These are phyloP conservation scores for Diutina scorzettiae DNA, from an alignment of 1,139 yeast genomes.

Conservation along the genomic window DNA sequence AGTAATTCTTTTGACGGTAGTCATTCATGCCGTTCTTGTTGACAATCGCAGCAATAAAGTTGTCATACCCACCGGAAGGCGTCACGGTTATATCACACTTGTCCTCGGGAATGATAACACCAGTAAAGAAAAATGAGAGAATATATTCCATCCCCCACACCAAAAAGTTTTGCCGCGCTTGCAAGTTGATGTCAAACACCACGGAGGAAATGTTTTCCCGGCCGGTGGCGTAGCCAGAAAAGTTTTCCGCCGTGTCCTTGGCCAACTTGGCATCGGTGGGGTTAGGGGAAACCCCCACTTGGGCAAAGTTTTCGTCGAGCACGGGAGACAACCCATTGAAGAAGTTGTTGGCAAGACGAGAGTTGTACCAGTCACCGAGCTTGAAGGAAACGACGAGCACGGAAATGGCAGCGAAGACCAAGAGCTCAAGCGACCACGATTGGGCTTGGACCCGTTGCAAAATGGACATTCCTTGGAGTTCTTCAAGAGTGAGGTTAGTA, in stretches of 20 bases:
- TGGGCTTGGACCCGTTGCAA: constrained; percentile 38
- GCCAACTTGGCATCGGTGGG: constrained; percentile 12
- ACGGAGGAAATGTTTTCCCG: constrained; percentile 63
- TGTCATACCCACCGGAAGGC: constrained; percentile 48
- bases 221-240: constrained; percentile 79
- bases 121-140: constrained; percentile 41
- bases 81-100: constrained; percentile 48
- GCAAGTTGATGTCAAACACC: constrained; percentile 48
- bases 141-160: constrained; percentile 47
- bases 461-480: constrained; percentile 37
- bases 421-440: constrained; percentile 67
- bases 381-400: constrained; percentile 35
- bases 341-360: constrained; percentile 37
- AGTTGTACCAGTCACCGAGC: constrained; percentile 51
- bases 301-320: constrained; percentile 60
- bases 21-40: constrained; percentile 76
- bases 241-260: constrained; percentile 62
- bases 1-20: constrained; percentile 67
- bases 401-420: constrained; percentile 40
- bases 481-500: constrained; percentile 32
- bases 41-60: constrained; percentile 74
- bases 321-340: constrained; percentile 31
- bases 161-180: constrained; percentile 73
- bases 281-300: constrained; percentile 47
- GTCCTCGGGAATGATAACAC: constrained; percentile 45